Evolutionary conservation across 2,329 filamentous ascomycete species (phyloP).

Genomic region (Calonectria henricotiae): DNA sequence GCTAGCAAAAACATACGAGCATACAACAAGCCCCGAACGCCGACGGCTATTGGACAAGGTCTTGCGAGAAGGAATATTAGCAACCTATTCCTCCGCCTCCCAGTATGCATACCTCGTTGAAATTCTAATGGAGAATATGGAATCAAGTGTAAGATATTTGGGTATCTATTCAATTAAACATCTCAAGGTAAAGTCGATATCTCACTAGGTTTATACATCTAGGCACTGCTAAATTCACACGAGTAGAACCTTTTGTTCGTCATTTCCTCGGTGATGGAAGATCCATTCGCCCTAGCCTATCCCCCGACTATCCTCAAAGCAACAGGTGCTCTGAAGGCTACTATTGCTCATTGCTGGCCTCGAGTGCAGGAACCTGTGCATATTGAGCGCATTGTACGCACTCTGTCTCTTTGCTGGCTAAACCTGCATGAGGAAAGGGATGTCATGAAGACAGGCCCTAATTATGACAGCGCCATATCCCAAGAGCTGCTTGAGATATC

Average conservation of each 20-base stretch:
- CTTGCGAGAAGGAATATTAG: conserved; percentile 71
- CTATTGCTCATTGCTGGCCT: conserved; percentile 80
- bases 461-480: conserved; percentile 34
- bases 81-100: conserved; percentile 72
- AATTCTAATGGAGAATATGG: conserved; percentile 69
- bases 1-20: conserved; percentile 62
- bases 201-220: background rate
- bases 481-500: conserved; percentile 44
- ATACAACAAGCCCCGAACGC: conserved; percentile 49
- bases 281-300: conserved; percentile 77
- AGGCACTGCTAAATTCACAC: conserved; percentile 34
- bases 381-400: conserved; percentile 76
- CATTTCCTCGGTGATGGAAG: conserved; percentile 75
- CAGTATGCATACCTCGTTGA: conserved; percentile 73
- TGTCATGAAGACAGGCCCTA: background rate
- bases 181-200: conserved; percentile 68
- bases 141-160: conserved; percentile 69
- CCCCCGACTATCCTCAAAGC: conserved; percentile 70
- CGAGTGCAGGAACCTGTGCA: conserved; percentile 72
- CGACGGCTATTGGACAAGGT: conserved; percentile 68
- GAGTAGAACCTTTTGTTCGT: conserved; percentile 77
- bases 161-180: conserved; percentile 78
- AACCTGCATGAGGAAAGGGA: conserved; percentile 67
- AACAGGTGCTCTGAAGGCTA: conserved; percentile 68
- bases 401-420: conserved; percentile 76